phyloP scores from a whole-genome alignment of 2,329 filamentous ascomycete species.

The Hortaea werneckii region DNA sequence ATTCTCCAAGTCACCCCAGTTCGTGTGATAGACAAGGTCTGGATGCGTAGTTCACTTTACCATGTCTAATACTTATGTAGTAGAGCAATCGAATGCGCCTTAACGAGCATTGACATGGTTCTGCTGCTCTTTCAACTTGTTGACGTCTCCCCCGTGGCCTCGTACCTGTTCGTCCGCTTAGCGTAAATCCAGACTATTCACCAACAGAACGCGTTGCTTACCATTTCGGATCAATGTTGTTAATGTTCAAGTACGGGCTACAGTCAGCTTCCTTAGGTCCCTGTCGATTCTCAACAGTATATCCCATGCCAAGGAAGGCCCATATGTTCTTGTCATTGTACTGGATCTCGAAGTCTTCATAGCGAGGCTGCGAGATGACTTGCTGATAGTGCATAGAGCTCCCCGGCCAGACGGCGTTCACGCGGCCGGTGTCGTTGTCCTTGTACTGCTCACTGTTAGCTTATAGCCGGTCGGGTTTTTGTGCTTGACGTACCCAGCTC shows the following conservation, averaged over 20 bases:
- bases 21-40: no score
- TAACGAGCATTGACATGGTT: conserved; percentile 5
- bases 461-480: background rate
- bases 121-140: conserved; percentile 12
- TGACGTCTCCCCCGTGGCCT: conserved; percentile 18
- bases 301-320: conserved; percentile 35
- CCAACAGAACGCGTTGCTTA: conserved; percentile 1
- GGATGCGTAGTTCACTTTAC: no score
- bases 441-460: conserved; percentile 24
- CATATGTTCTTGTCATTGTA: conserved; percentile 32
- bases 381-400: conserved; percentile 40
- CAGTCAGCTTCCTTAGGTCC: conserved; percentile 20
- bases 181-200: background rate
- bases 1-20: no score
- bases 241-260: conserved; percentile 30
- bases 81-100: background rate
- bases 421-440: conserved; percentile 37
- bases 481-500: conserved; percentile 22
- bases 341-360: conserved; percentile 35
- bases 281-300: conserved; percentile 21
- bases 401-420: conserved; percentile 42
- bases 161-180: conserved; percentile 5
- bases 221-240: conserved; percentile 36
- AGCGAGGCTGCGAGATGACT: conserved; percentile 29
- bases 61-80: no score